phyloP scores from a whole-genome alignment of 2,329 filamentous ascomycete genomes.

The Fusarium sp. region DNA sequence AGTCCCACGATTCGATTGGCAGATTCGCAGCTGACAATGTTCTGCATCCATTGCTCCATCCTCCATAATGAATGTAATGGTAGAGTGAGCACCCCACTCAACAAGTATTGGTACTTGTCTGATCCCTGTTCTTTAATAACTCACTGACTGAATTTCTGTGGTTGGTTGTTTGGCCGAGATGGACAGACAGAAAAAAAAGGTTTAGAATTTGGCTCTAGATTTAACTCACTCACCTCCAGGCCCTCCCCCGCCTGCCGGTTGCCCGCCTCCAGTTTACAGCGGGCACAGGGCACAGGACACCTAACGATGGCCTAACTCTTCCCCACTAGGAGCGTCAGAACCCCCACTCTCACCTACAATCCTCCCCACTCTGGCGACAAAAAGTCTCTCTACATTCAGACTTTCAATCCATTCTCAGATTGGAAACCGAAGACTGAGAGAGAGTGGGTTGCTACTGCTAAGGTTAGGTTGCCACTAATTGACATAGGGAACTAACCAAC shows the following conservation, averaged over 20 bases:
- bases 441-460: not conserved
- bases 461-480: conserved; percentile 28
- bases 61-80: not conserved
- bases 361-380: conserved; percentile 34
- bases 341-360: conserved; percentile 28
- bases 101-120: conserved; percentile 25
- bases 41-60: conserved; percentile 18
- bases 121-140: conserved; percentile 4
- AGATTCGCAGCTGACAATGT: conserved; percentile 36
- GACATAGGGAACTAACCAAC: conserved; percentile 40
- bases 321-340: conserved; percentile 12
- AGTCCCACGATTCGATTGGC: conserved; percentile 7
- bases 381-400: conserved; percentile 38
- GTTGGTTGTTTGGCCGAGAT: not conserved
- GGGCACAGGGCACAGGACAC: not conserved
- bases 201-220: conserved; percentile 4
- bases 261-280: conserved; percentile 2
- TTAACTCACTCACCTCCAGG: conserved; percentile 8
- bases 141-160: not conserved
- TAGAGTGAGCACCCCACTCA: conserved; percentile 8
- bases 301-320: conserved; percentile 4
- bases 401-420: conserved; percentile 6
- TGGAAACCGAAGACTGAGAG: conserved; percentile 1
- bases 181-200: not conserved
- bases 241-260: conserved; percentile 12